Conservation (phyloP, 805 yeast species). For the Candida verbasci region DNA sequence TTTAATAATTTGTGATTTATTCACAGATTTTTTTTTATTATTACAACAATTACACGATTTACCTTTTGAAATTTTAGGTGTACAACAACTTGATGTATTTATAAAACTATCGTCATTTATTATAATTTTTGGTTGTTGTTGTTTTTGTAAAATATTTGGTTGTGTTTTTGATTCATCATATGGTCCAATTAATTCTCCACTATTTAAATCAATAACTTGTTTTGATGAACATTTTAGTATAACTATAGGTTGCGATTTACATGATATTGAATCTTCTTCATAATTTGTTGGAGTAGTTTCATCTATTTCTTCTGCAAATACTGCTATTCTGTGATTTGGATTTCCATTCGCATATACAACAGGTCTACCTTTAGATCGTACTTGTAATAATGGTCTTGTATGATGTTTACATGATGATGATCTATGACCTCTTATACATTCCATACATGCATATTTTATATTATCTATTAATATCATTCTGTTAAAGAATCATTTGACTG, state of each 20-base stretch:
- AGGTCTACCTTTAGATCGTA: constrained; percentile 88
- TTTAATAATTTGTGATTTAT: constrained; percentile 32
- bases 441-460: constrained; percentile 76
- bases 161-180: constrained; percentile 19
- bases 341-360: constrained; percentile 48
- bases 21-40: constrained; percentile 24
- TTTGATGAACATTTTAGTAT: constrained; percentile 33
- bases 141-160: constrained; percentile 10
- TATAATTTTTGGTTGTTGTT: constrained; percentile 18
- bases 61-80: constrained; percentile 14
- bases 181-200: constrained; percentile 37
- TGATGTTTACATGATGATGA: constrained; percentile 84
- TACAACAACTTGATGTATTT: constrained; percentile 31
- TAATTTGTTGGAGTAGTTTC: too few relatives aligned
- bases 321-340: constrained; percentile 55
- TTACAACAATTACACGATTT: constrained; percentile 26
- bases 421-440: constrained; percentile 90
- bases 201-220: constrained; percentile 34
- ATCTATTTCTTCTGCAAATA: constrained; percentile 44
- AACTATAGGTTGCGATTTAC: constrained; percentile 20
- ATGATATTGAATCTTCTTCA: constrained; percentile 1
- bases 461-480: constrained; percentile 83
- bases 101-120: constrained; percentile 31
- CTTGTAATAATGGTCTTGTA: constrained; percentile 75
- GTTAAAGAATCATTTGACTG: too few relatives aligned